Evolutionary conservation across 768 basidiomycete genomes (phyloP).

Genomic region (Phaffia australis): DNA sequence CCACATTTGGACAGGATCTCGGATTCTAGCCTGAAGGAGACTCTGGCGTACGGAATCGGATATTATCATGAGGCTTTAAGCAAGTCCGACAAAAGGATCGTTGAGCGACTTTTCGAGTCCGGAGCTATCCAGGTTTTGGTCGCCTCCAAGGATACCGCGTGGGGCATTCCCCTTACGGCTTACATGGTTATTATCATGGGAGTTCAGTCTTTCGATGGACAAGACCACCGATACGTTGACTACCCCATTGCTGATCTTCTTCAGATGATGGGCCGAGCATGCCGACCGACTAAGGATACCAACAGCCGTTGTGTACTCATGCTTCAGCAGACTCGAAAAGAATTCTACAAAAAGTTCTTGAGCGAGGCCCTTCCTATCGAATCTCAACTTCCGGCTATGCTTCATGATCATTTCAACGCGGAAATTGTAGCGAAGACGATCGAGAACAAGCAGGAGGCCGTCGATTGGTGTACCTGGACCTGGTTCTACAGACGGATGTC

Average conservation of each 20-base stretch:
- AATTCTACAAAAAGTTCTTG: constrained; percentile 98
- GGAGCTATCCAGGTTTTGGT: constrained; percentile 91
- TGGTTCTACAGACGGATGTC: constrained; percentile 95
- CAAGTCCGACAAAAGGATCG: constrained; percentile 86
- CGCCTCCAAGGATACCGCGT: constrained; percentile 91
- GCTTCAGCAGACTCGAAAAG: constrained; percentile 95
- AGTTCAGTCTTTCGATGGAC: constrained; percentile 92
- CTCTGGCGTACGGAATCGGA: constrained; percentile 77
- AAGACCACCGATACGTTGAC: constrained; percentile 94
- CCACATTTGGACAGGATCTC: constrained; percentile 76
- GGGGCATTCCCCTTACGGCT: constrained; percentile 84
- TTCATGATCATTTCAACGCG: constrained; percentile 96
- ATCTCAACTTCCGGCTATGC: constrained; percentile 77
- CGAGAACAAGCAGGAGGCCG: constrained; percentile 89
- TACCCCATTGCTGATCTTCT: constrained; percentile 97
- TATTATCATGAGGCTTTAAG: constrained; percentile 90
- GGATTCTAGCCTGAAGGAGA: constrained; percentile 65
- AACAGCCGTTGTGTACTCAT: constrained; percentile 89
- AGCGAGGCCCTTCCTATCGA: constrained; percentile 96
- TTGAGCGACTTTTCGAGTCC: constrained; percentile 80
- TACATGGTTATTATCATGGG: constrained; percentile 99
- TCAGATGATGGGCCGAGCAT: constrained; percentile 99
- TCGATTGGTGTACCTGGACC: constrained; percentile 96
- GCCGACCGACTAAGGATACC: constrained; percentile 75
- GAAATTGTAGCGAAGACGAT: constrained; percentile 98